phyloP scores from a whole-genome alignment of 495 filamentous ascomycete genomes.

The Geoglossum glabrum region DNA sequence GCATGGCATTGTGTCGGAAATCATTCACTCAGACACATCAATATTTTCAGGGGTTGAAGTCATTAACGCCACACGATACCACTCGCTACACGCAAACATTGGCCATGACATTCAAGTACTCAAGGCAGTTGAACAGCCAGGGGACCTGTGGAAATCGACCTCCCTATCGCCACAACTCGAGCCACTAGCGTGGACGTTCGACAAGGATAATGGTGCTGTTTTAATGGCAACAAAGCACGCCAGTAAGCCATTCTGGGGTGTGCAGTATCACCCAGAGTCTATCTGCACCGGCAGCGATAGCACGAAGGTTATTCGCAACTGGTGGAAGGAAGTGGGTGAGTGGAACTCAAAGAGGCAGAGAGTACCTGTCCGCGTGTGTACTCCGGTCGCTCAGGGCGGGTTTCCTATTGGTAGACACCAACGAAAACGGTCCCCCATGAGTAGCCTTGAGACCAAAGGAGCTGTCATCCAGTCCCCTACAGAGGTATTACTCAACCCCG shows the following conservation, averaged over 20 bases:
- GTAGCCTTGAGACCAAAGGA: no score
- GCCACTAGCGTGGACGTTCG: constrained; percentile 42
- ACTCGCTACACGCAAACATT: constrained; percentile 57
- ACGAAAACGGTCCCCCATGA: no score
- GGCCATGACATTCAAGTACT: constrained; percentile 15
- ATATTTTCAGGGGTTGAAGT: constrained; percentile 35
- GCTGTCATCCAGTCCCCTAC: not conserved
- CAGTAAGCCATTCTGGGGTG: constrained; percentile 62
- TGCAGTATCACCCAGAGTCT: constrained; percentile 92
- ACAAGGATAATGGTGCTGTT: constrained; percentile 30
- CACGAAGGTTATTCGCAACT: constrained; percentile 45
- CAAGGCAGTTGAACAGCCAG: constrained; percentile 8
- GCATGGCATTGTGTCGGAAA: constrained; percentile 24
- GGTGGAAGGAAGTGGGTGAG: constrained; percentile 37
- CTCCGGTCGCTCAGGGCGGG: not conserved
- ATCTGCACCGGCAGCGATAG: constrained; percentile 64
- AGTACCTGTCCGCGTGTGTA: not conserved
- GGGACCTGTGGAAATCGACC: constrained; percentile 14
- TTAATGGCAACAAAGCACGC: constrained; percentile 59
- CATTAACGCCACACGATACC: constrained; percentile 65
- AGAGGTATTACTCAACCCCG: not conserved
- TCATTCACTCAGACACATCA: constrained; percentile 28
- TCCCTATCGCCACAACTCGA: constrained; percentile 21
- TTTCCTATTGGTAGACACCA: no score
- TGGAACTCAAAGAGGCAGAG: constrained; percentile 24